A percentile compares a stretch with the other conserved stretches of the same genome.
phyloP scores from a whole-genome alignment of 2,329 filamentous ascomycete genomes.

The Botrytis squamosa region DNA sequence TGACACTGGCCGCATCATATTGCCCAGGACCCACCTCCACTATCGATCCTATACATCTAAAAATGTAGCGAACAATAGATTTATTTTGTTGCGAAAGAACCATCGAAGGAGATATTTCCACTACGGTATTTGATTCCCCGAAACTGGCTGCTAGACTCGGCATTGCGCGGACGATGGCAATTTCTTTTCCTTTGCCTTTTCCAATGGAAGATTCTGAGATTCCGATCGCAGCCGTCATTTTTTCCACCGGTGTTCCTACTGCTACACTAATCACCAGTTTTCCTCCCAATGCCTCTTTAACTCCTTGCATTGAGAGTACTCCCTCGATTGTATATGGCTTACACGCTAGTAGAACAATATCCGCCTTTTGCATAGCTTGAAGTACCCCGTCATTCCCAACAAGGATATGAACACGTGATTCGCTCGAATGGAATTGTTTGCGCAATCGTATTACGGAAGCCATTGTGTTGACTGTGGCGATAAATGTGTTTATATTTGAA shows the following conservation, averaged over 20 bases:
- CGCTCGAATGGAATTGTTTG: slow-evolving; percentile 38
- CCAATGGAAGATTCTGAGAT: slow-evolving; percentile 43
- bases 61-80: slow-evolving; percentile 70
- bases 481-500: slow-evolving; percentile 38
- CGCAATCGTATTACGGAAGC: slow-evolving; percentile 41
- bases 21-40: slow-evolving; percentile 62
- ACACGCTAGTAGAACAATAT: slow-evolving; percentile 76
- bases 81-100: slow-evolving; percentile 3
- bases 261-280: slow-evolving; percentile 83
- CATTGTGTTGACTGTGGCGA: slow-evolving; percentile 46
- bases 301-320: slow-evolving; percentile 65
- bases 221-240: slow-evolving; percentile 60
- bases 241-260: slow-evolving; percentile 69
- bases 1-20: slow-evolving; percentile 72
- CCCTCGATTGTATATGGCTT: slow-evolving; percentile 74
- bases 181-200: slow-evolving; percentile 34
- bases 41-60: slow-evolving; percentile 70
- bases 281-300: slow-evolving; percentile 69
- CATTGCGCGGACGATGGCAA: slow-evolving; percentile 74
- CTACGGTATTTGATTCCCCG: slow-evolving; percentile 78
- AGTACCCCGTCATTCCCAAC: slow-evolving; percentile 57
- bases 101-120: slow-evolving; percentile 41
- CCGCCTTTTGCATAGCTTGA: slow-evolving; percentile 62
- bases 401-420: slow-evolving; percentile 35
- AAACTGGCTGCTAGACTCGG: slow-evolving; percentile 81